phyloP scores from a whole-genome alignment of 495 filamentous ascomycete genomes.

The Trichoderma asperelloides region DNA sequence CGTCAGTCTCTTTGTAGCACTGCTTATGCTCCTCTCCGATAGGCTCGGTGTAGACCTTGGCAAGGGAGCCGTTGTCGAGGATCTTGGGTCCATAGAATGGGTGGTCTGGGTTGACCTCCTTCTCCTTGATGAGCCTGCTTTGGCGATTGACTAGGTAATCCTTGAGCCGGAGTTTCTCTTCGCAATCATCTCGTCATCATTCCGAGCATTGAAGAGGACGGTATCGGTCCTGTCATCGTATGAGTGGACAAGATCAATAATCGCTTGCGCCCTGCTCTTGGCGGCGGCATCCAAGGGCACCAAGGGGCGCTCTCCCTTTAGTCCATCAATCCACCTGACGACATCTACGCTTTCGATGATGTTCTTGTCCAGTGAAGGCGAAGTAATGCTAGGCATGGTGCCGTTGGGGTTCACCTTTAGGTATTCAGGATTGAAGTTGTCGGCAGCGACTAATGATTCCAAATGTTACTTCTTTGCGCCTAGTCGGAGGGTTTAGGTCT shows the following conservation, averaged over 20 bases:
- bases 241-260: conserved; percentile 9
- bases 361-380: neutral
- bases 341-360: conserved; percentile 4
- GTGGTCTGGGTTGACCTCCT: neutral
- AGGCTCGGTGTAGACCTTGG: conserved; percentile 6
- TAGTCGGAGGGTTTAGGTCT: neutral
- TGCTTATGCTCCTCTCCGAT: conserved; percentile 5
- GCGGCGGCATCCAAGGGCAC: neutral
- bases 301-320: neutral
- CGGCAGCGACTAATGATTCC: neutral
- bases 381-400: conserved; percentile 1
- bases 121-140: neutral
- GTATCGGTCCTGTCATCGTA: neutral
- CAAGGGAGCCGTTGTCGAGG: conserved; percentile 8
- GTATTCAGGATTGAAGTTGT: conserved; percentile 8
- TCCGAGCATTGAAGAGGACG: neutral
- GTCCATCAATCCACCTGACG: neutral
- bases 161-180: neutral
- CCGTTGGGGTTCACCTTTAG: conserved; percentile 7
- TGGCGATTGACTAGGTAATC: neutral
- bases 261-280: neutral
- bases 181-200: neutral
- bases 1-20: conserved; percentile 11
- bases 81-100: neutral
- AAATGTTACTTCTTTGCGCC: neutral